Base-by-base conservation (phyloP, 331 rosid species). In the Acacia pycnantha region DNA sequence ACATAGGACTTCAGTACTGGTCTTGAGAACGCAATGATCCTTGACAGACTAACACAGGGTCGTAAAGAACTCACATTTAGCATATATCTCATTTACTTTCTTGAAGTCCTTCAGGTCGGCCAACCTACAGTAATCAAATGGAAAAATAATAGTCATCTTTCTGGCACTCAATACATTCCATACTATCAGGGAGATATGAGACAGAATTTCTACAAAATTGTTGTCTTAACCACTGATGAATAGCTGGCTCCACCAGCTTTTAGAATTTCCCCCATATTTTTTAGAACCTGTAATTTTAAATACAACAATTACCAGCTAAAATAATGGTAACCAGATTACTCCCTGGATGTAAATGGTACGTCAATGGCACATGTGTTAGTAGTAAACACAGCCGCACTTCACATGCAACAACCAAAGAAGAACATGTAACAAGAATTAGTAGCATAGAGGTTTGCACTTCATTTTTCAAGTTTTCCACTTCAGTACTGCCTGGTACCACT, bases 231-330 rank as follows among this genome's bases (percentile, higher is more conserved):
- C 41, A 94, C 98, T 0, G 98, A 87, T 8, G 97, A 81, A 82
- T 92, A 92, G 86, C 75, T 77, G 6, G 91, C 93, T 67, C 98
- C 98, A 73, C 98, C 85, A 26, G 92, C 92, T 85, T 92, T 92
- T 86, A 94, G 87, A 82, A 94, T 90, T 82, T 94, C 98, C 21
- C 97, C 98, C 88, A 92, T 88, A 80, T 94, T 92, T 86, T 92
- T 94, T 0, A 94, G 91, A 82, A 94, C 88, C 97, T 94, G 82
- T 81, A 53, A 37, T 2, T 66, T 78, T n/a, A 29, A 62, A 75
- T 48, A 31, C 65, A 14, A 22, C 71, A 76, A 62, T 24, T 16
- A 48, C 77, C 4, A 76, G 35, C 11, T 21, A 47, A 70, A 64
- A 21, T 54, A 75, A 5, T 29, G 21, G 70, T 65, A 65, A 31